Evolutionary conservation across 2,329 filamentous ascomycete genomes (phyloP).

Genomic region (Monosporascus sp.): DNA sequence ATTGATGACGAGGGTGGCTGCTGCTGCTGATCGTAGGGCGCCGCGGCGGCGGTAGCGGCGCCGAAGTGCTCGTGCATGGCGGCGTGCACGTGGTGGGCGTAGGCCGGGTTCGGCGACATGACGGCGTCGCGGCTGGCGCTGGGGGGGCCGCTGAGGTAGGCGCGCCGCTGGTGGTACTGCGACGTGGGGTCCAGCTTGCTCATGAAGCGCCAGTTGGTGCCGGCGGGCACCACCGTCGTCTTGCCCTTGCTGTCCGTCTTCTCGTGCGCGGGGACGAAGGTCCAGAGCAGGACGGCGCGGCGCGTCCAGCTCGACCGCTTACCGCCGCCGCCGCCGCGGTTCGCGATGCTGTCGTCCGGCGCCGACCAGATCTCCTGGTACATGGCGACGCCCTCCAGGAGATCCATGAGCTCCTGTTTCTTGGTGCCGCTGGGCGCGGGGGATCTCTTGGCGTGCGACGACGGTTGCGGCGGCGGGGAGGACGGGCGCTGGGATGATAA

Average conservation of each 20-base stretch:
- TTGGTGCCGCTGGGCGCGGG: slow-evolving; percentile 7
- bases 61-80: slow-evolving; percentile 55
- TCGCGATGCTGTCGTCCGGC: slow-evolving; percentile 33
- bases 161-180: slow-evolving; percentile 50
- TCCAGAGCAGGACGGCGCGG: slow-evolving; percentile 59
- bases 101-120: slow-evolving; percentile 49
- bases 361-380: slow-evolving; percentile 61
- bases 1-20: too few relatives aligned
- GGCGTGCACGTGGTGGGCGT: slow-evolving; percentile 47
- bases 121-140: slow-evolving; percentile 39
- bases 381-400: slow-evolving; percentile 59
- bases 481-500: neutral
- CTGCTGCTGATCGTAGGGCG: slow-evolving; percentile 2
- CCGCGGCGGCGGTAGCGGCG: slow-evolving; percentile 38
- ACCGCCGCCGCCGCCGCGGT: slow-evolving; percentile 4
- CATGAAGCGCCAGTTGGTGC: slow-evolving; percentile 58
- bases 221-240: slow-evolving; percentile 44
- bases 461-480: slow-evolving; percentile 7
- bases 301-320: slow-evolving; percentile 42
- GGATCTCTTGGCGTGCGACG: neutral
- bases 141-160: slow-evolving; percentile 28
- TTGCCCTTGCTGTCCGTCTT: slow-evolving; percentile 37
- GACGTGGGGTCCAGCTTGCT: slow-evolving; percentile 56
- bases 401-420: slow-evolving; percentile 37
- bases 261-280: slow-evolving; percentile 50